Base-by-base conservation (phyloP, 306 rosid genomes). In the Lotus japonicus region DNA sequence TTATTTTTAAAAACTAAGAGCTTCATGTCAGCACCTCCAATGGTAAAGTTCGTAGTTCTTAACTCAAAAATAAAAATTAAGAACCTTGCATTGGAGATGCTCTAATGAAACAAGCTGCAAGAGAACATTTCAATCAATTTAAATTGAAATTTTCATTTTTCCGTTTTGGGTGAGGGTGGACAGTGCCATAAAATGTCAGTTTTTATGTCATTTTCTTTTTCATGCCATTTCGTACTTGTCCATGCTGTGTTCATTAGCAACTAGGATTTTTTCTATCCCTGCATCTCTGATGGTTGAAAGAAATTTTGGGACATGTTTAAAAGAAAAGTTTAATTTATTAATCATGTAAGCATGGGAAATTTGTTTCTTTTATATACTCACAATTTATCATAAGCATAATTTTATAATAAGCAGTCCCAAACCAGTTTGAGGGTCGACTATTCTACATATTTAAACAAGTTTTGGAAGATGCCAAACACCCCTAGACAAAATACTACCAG, bases 181-280 rank as follows among this genome's bases (percentile, higher is more conserved):
- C 19, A 11, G 28, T 18, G 73, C 23, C 58, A 31, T 58, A 26
- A 38, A 38, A 38, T 44, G 68, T 23, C 57, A 44, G 17, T 12
- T 77, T 73, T 8, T 0, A 1, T 23, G 46, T 57, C 73, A 48
- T 39, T 66, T 75, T 41, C 67, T 60, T 33, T 69, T 21, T 11
- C 23, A 1, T 50, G 39, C 2, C 44, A 36, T 41, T 58, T 49
- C 58, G 10, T 11, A 50, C 41, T 39, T 51, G 53, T 59, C 57
- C 64, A 68, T 66, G 46, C 1, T 15, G 64, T 31, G 39, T 26
- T 67, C 9, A 75, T 58, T 58, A 38, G 41, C 12, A 33, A 51
- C 9, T 14, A 13, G 54, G 48, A 76, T 60, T 18, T 66, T 2
- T 18, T 50, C 21, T 68, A 28, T 76, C 51, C 50, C 17, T 66